These are phyloP conservation scores for Diplocarpon mali DNA, from an alignment of 2,329 filamentous ascomycete species.

Conservation along the genomic window DNA sequence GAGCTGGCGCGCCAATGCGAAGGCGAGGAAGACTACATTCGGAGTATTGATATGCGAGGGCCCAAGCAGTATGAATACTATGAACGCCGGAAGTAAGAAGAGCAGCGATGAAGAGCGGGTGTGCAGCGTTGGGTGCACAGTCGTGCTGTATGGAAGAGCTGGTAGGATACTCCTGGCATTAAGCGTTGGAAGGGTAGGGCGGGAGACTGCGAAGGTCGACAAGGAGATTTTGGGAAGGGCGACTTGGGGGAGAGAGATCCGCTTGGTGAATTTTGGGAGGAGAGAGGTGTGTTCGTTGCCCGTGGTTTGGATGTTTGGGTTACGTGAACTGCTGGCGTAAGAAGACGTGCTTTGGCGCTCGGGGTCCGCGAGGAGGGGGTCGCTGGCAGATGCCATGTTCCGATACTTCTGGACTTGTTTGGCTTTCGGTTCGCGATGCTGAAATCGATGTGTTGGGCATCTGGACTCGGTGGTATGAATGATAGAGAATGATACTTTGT, in stretches of 20 bases:
- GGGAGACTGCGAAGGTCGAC: not conserved
- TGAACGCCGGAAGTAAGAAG: slow-evolving; percentile 3
- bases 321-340: slow-evolving; percentile 1
- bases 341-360: slow-evolving; percentile 5
- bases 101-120: slow-evolving; percentile 15
- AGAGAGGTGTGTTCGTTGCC: too few relatives aligned
- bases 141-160: slow-evolving; percentile 13
- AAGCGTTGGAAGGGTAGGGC: not conserved
- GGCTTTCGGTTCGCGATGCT: too few relatives aligned
- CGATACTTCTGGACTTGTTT: not conserved
- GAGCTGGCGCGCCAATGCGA: slow-evolving; percentile 13
- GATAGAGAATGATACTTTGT: too few relatives aligned
- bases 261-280: too few relatives aligned
- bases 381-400: slow-evolving; percentile 12
- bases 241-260: too few relatives aligned
- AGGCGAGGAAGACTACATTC: slow-evolving; percentile 15
- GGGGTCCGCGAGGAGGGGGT: slow-evolving; percentile 11
- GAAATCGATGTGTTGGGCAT: too few relatives aligned
- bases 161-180: slow-evolving; percentile 11
- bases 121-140: slow-evolving; percentile 11
- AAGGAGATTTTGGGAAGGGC: not conserved
- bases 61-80: not conserved
- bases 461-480: too few relatives aligned
- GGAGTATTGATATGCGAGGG: slow-evolving; percentile 4
- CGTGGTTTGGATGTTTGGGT: not conserved